Conservation (phyloP, 1,284 basidiomycete genomes). For the Violaceomyces palustris region DNA sequence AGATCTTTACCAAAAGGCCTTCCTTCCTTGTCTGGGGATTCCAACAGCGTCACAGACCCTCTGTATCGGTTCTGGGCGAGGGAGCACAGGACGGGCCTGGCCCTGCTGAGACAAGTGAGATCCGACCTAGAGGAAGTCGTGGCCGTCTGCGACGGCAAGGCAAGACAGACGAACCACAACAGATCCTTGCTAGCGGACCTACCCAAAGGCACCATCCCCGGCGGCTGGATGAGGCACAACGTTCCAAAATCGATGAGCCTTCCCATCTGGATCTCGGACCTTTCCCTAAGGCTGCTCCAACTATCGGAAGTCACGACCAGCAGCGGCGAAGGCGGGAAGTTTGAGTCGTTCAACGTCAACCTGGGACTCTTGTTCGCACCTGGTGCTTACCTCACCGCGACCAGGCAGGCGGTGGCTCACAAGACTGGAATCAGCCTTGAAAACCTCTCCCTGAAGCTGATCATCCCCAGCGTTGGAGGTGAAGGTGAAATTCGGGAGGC, state of each 20-base stretch:
- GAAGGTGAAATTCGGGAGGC: no score
- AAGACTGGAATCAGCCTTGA: conserved; percentile 34
- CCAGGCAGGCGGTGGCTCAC: conserved; percentile 45
- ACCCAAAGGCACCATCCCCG: conserved; percentile 38
- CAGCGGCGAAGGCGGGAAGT: conserved; percentile 3
- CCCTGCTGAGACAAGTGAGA: conserved; percentile 31
- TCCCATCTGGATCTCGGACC: conserved; percentile 43
- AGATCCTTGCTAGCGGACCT: conserved; percentile 35
- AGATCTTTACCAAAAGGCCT: background rate
- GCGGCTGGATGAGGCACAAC: conserved; percentile 34
- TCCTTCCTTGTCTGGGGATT: no score
- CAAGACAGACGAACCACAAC: conserved; percentile 46
- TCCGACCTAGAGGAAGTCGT: conserved; percentile 37
- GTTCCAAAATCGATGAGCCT: conserved; percentile 37
- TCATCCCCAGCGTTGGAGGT: no score
- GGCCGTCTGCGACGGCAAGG: conserved; percentile 27
- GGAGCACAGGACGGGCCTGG: conserved; percentile 34
- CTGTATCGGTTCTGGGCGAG: conserved; percentile 50
- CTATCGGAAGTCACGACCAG: background rate
- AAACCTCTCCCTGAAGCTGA: conserved; percentile 36
- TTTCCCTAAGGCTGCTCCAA: conserved; percentile 36
- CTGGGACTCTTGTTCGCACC: conserved; percentile 44
- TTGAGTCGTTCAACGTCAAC: conserved; percentile 35
- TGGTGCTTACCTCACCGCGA: conserved; percentile 49
- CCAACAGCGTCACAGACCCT: conserved; percentile 37